Base-by-base conservation (phyloP, 2,329 filamentous ascomycete species). In the Trichoderma koningiopsis region DNA sequence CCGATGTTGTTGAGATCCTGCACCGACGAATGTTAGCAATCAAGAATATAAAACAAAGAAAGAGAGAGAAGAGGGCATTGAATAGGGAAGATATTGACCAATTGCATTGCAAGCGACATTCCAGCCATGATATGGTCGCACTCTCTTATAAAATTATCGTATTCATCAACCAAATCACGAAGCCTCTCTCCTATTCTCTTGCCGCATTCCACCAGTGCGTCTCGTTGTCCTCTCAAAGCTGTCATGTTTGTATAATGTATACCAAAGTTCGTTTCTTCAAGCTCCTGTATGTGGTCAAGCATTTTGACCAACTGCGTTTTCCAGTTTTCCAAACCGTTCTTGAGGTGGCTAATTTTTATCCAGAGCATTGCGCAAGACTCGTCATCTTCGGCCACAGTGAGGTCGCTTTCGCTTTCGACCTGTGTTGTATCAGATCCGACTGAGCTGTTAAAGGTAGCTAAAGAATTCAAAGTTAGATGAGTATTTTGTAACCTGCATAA, bases 261-360 rank as follows among this genome's bases (percentile, higher is more conserved):
- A 7, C 65, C 65, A 56, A 62, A 68, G 3, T 61, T 68, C 16
- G 7, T 65, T 7, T 29, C 43, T 31, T 70, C 62, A 0, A 71
- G 70, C 19, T 71, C 71, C 3, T 68, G 57, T 2, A 67, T 64
- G 57, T 76, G 74, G 7, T 68, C 68, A 16, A 72, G 52, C 70
- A 77, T 74, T 16, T 73, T 73, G 1, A 47, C 27, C 13, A 77
- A 62, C 40, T 77, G 71, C 0, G 22, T 35, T 53, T 72, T 69
- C 73, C 75, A 75, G 2, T 56, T 71, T 37, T 68, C 40, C 5
- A 77, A 27, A 0, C 69, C 72, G 2, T 67, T 72, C n/a, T 70
- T 70, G 2, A 75, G 53, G n/a, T 64, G 59, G 40, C 71, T 74
- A 5, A 72, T 72, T 10, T 71, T 37, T 1, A 73, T 58, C 74